Evolutionary conservation across 306 rosid genomes (phyloP), one percentile per base, ranked within the genome.

Genomic region (Erythrophleum fordii): DNA sequence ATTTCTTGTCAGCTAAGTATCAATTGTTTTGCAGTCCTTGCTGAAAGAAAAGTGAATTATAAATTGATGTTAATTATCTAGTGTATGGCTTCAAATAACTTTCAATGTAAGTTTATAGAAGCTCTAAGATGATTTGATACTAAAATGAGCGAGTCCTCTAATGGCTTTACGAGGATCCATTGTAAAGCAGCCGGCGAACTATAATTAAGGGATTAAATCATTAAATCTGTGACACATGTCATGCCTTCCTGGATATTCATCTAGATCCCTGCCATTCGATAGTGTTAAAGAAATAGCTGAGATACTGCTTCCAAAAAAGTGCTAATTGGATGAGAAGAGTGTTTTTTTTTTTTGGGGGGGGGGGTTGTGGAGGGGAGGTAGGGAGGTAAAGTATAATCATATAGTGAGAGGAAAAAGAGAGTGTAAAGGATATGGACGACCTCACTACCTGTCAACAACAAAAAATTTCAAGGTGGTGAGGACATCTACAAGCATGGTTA

Each of bases 401-500:
- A 13, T 26, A n/a, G 55, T 65, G 61, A 10, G 75, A 58, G 31
- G 44, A 29, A 77, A 52, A 6, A 25, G 73, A 35, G 14, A 58
- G 56, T 48, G 53, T 37, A 49, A 44, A 65, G 34, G 80, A 42
- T 65, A 60, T 34, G 62, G 82, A 53, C 39, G 52, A 64, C 64
- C 61, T 79, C 25, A 45, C 23, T 20, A n/a, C 44, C 61, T 11
- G 62, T 71, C 37, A 62, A 60, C 55, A 55, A 37, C 25, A 41
- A 37, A 37, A 41, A 64, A 14, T 17, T 70, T 70, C 48, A 70
- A 52, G 41, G 29, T 72, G 77, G 69, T 31, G 6, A 56, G 41
- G 29, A 51, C 42, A 29, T 60, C 35, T 72, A 51, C 58, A 58
- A 61, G 55, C 73, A 79, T 53, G 66, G 28, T 76, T 83, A 58